These are phyloP conservation scores for Pyronema omphalodes DNA, from an alignment of 495 filamentous ascomycete species.

Conservation along the genomic window DNA sequence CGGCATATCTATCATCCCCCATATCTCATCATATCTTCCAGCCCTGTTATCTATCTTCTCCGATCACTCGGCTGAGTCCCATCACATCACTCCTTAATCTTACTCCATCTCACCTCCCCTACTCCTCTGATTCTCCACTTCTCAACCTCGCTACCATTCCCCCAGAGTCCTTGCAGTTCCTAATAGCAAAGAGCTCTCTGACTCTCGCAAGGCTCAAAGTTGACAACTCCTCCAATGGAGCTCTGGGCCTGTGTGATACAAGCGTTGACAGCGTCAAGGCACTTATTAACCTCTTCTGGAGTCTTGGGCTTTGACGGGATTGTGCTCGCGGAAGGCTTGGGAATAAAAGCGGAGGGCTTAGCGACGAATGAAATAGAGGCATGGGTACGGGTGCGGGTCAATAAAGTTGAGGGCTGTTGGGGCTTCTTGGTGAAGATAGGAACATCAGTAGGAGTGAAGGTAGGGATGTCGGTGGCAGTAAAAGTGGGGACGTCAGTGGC, in stretches of 20 bases:
- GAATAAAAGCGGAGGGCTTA: slow-evolving; percentile 1
- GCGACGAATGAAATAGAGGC: slow-evolving; percentile 1
- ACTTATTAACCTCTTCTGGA: slow-evolving; percentile 7
- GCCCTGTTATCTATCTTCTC: too few relatives aligned
- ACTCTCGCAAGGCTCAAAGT: slow-evolving; percentile 3
- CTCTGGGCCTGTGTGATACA: slow-evolving; percentile 11
- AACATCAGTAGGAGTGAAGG: background rate
- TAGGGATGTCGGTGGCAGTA: background rate
- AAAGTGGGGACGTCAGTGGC: background rate
- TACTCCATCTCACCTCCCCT: background rate
- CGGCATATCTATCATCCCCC: too few relatives aligned
- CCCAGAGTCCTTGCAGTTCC: background rate
- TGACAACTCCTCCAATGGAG: background rate
- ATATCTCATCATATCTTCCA: too few relatives aligned
- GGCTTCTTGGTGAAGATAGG: background rate
- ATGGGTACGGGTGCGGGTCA: slow-evolving; percentile 10
- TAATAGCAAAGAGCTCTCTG: slow-evolving; percentile 9
- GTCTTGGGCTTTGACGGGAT: background rate
- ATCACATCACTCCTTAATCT: too few relatives aligned
- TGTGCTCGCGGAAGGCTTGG: background rate
- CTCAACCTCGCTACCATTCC: background rate
- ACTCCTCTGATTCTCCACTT: background rate
- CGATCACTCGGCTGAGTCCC: too few relatives aligned
- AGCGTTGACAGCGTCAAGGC: slow-evolving; percentile 9
- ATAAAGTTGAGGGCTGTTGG: slow-evolving; percentile 1